Conservation (phyloP, 306 rosid genomes). For the Ochetophila trinervis region DNA sequence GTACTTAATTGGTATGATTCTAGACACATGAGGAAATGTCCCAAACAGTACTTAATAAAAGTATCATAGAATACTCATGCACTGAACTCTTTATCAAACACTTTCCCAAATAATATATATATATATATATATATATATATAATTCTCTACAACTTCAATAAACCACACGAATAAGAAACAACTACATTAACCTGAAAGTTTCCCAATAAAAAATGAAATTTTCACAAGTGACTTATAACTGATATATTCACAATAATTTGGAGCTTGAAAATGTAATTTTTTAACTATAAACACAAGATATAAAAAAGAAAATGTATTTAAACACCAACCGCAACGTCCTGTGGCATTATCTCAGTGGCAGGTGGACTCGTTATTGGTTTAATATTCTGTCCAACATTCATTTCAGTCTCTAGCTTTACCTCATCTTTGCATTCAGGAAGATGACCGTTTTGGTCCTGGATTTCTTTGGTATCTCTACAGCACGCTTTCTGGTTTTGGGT, state of each 20-base stretch:
- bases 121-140: background rate
- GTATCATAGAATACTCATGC: background rate
- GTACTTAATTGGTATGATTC: background rate
- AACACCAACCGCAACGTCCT: constrained; percentile 64
- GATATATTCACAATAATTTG: constrained; percentile 37
- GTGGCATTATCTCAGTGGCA: constrained; percentile 48
- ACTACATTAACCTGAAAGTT: constrained; percentile 21
- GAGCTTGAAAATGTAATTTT: background rate
- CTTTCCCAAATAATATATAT: background rate
- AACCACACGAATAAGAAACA: constrained; percentile 8
- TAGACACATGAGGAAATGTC: background rate
- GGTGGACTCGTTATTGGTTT: constrained; percentile 29
- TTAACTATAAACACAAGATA: constrained; percentile 24
- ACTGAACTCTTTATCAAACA: background rate
- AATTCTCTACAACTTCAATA: background rate
- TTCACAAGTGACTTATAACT: constrained; percentile 18
- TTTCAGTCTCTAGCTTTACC: constrained; percentile 27
- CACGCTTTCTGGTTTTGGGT: constrained; percentile 34
- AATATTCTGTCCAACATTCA: constrained; percentile 28
- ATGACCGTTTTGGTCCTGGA: constrained; percentile 27
- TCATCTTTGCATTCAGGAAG: constrained; percentile 30
- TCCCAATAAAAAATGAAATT: background rate
- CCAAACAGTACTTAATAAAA: background rate
- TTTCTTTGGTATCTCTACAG: constrained; percentile 32
- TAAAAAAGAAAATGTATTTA: constrained; percentile 27